Evolutionary conservation across 139 green algal species (phyloP), one percentile per base, ranked within the genome.

Genomic region (Choricystis sp.): DNA sequence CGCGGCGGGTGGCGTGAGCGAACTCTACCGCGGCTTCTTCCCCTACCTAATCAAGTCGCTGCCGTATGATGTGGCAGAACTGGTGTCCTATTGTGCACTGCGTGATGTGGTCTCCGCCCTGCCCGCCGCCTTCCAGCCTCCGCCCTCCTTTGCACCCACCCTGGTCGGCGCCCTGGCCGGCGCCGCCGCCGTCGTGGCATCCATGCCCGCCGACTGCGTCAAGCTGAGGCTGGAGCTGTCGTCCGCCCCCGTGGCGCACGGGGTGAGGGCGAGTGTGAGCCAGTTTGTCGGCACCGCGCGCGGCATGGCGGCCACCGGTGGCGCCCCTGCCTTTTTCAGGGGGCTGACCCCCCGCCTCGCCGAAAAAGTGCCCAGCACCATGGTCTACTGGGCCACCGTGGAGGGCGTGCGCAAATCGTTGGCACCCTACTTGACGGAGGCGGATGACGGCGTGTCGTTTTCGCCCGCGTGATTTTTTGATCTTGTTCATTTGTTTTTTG

Each of bases 151-250:
- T 16, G 26, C 25, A 28, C 55, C 56, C 25, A 27, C 26, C 4
- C 16, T 65, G n/a, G 30, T 70, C 67, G 74, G 84, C 29, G 83
- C 74, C 3, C 72, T 66, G 0, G 76, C 83, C 23, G 77, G 82
- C 60, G 78, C 66, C 28, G 76, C 80, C 16, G 76, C 79, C 25
- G 83, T 85, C 19, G 59, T 89, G 2, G 62, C 78, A 4, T 79
- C 66, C 59, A 91, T 87, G 79, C 84, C 84, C 5, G 83, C 77
- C 59, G 84, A 91, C 71, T 69, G 74, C 9, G 71, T 88, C 29
- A 86, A 56, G 69, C 86, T 78, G 0, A 77, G 77, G 63, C 81
- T 88, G 68, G 79, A 85, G 57, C 28, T 78, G 26, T 28, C 23
- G 26, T 25, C 9, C 14, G 25, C 14, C 26, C 29, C 30, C 26